Evolutionary conservation across 1,284 basidiomycete species (phyloP), one percentile per base, ranked within the genome.

Genomic region (Stygiomarasmius scandens): DNA sequence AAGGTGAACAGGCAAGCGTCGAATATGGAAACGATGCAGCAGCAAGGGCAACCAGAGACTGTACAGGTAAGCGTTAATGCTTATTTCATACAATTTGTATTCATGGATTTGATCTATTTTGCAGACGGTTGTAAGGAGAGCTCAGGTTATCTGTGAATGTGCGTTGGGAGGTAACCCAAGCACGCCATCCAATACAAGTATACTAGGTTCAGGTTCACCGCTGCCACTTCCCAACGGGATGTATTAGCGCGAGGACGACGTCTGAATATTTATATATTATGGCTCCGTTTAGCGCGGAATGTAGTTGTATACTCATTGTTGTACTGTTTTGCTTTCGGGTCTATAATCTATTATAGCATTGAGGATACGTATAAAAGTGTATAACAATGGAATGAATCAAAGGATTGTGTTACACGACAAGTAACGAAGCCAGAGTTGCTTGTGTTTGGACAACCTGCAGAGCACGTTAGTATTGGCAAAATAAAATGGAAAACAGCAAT

Each of bases 81-180:
- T n/a, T n/a, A n/a, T n/a, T n/a, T n/a, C n/a, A n/a, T n/a, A n/a
- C n/a, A n/a, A n/a, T n/a, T n/a, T n/a, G n/a, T n/a, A n/a, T n/a
- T n/a, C n/a, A n/a, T n/a, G n/a, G n/a, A n/a, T n/a, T n/a, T n/a
- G n/a, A n/a, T n/a, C n/a, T n/a, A 29, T 51, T 25, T 49, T 45
- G 55, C 19, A 82, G 75, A 86, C 84, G 9, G 85, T 93, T 34
- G 89, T 93, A 2, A 75, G 90, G 61, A 77, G 91, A 56, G 91
- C 91, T 22, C 92, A 93, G 70, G 91, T 92, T 16, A 85, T 93
- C 50, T 93, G 91, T 66, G 87, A 90, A 70, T 93, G 89, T 66
- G 89, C 90, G 0, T 72, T 90, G 64, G 77, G 29, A 19, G 32
- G 55, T 4, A 27, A 9, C 5, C n/a, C 38, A n/a, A 16, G 45